These are phyloP conservation scores for Ceratocystis ficicola DNA, from an alignment of 2,329 filamentous ascomycete species.

Conservation along the genomic window DNA sequence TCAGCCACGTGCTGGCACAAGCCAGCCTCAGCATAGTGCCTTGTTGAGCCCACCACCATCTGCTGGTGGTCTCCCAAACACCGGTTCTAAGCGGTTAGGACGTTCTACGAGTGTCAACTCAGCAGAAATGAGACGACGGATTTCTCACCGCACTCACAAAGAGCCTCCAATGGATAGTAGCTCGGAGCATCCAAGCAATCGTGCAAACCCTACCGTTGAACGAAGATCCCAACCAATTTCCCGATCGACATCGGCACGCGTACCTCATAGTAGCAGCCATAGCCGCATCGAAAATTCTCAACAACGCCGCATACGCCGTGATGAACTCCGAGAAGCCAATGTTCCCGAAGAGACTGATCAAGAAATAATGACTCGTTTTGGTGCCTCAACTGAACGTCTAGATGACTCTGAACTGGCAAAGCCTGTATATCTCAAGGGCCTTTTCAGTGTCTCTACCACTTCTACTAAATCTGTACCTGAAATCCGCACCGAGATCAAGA, in stretches of 20 bases:
- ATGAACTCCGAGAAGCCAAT: conserved; percentile 60
- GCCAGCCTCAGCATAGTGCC: conserved; percentile 62
- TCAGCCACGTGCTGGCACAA: conserved; percentile 44
- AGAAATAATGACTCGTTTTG: conserved; percentile 48
- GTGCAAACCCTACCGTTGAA: conserved; percentile 41
- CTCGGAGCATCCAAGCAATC: conserved; percentile 59
- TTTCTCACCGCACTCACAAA: conserved; percentile 38
- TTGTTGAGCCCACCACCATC: conserved; percentile 62
- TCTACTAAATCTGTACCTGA: conserved; percentile 78
- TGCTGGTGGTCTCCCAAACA: conserved; percentile 43
- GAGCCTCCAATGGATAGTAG: conserved; percentile 65
- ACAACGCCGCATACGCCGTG: conserved; percentile 57
- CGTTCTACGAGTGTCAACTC: conserved; percentile 88
- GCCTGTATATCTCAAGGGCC: conserved; percentile 86
- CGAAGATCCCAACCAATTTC: conserved; percentile 41
- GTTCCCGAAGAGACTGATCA: conserved; percentile 85
- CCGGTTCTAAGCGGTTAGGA: conserved; percentile 58
- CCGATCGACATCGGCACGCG: conserved; percentile 54
- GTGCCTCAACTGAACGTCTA: conserved; percentile 45
- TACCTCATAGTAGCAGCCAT: conserved; percentile 75
- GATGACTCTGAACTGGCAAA: conserved; percentile 71
- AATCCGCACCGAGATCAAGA: conserved; percentile 80
- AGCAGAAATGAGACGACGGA: conserved; percentile 61
- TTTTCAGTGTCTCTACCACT: conserved; percentile 95
- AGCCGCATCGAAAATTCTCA: conserved; percentile 86